These are phyloP conservation scores for Hypocreales sp. DNA, from an alignment of 2,329 filamentous ascomycete genomes.

Conservation along the genomic window DNA sequence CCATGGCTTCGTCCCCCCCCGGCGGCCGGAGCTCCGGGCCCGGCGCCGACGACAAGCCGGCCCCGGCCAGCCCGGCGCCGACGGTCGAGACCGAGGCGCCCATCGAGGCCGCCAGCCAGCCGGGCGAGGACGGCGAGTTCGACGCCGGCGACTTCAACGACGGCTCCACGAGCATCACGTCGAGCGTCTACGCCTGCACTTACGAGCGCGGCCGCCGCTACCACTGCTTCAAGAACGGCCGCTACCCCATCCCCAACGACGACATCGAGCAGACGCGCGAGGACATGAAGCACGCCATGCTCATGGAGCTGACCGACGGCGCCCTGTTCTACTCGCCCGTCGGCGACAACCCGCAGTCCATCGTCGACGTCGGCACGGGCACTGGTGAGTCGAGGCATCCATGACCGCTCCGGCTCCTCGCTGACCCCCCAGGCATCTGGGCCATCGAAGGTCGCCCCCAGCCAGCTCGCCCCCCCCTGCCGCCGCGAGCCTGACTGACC, in stretches of 20 bases:
- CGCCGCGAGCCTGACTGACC: no score
- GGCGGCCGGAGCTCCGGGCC: no score
- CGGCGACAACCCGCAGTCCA: slow-evolving; percentile 14
- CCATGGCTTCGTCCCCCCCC: no score
- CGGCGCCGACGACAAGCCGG: no score
- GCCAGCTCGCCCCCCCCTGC: no score
- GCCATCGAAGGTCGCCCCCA: slow-evolving; percentile 3
- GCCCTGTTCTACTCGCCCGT: slow-evolving; percentile 25
- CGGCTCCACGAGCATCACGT: slow-evolving; percentile 2
- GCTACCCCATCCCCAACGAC: slow-evolving; percentile 23
- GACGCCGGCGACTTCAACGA: slow-evolving; percentile 1
- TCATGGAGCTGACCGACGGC: slow-evolving; percentile 16
- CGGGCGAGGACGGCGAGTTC: slow-evolving; percentile 2
- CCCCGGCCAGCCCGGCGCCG: no score
- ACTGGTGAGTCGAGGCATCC: slow-evolving; percentile 2
- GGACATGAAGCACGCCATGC: slow-evolving; percentile 23
- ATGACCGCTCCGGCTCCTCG: no score
- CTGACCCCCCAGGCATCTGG: slow-evolving; percentile 5
- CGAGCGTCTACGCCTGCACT: slow-evolving; percentile 4
- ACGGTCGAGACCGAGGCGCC: not conserved
- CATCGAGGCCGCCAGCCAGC: slow-evolving; percentile 1
- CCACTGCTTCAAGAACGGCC: slow-evolving; percentile 17
- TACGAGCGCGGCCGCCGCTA: slow-evolving; percentile 10
- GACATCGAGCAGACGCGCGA: slow-evolving; percentile 21
- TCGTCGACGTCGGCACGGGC: slow-evolving; percentile 24